Percentiles rank a stretch among this genome's conserved stretches.
phyloP scores from a whole-genome alignment of 805 yeast genomes.

The Ogataea nitratoaversa region DNA sequence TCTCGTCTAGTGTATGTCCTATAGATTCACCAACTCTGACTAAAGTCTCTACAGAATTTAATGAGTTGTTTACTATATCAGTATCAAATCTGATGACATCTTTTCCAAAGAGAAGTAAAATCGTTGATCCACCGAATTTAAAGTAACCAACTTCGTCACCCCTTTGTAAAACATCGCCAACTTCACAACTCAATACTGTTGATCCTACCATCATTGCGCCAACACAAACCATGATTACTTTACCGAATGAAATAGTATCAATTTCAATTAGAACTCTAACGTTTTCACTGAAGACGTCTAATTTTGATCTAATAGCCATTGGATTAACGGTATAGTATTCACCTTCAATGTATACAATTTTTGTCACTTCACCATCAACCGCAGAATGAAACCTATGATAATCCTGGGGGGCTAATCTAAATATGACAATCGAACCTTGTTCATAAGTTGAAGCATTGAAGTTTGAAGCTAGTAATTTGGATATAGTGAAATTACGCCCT shows the following conservation, averaged over 20 bases:
- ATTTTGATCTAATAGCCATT: constrained; percentile 84
- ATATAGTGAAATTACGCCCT: constrained; percentile 69
- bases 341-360: constrained; percentile 70
- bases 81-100: constrained; percentile 57
- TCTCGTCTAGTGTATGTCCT: constrained; percentile 59
- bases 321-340: constrained; percentile 96
- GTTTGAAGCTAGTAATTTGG: constrained; percentile 38
- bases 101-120: constrained; percentile 59
- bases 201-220: constrained; percentile 99
- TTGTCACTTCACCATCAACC: constrained; percentile 67
- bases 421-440: constrained; percentile 67
- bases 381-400: constrained; percentile 93
- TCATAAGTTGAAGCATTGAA: constrained; percentile 39
- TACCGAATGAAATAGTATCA: constrained; percentile 71
- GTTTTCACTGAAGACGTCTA: constrained; percentile 93
- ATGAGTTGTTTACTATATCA: constrained; percentile 68
- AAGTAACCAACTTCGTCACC: constrained; percentile 91
- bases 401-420: constrained; percentile 94
- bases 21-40: constrained; percentile 89
- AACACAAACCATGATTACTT: constrained; percentile 70
- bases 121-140: constrained; percentile 94
- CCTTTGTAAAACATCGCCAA: constrained; percentile 53
- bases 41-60: constrained; percentile 70
- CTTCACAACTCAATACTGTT: constrained; percentile 62
- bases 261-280: constrained; percentile 76